Conservation (phyloP, 768 basidiomycete genomes). For the Cubamyces lactineus region DNA sequence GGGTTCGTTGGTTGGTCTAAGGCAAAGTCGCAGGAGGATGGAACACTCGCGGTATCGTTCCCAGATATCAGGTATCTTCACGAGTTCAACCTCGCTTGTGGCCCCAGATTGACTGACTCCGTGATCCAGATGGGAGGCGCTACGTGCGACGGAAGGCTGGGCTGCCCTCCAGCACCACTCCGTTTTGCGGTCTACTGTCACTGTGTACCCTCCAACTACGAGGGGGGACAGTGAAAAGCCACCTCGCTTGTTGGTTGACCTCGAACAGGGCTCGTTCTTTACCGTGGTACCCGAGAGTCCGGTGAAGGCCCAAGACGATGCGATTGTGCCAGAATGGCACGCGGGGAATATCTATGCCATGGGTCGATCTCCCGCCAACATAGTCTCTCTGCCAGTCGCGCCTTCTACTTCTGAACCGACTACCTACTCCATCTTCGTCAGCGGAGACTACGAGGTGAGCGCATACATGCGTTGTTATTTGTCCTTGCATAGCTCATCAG, state of each 20-base stretch:
- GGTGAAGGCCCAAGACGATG: slow-evolving; percentile 20
- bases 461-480: background rate
- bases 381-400: slow-evolving; percentile 51
- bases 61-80: slow-evolving; percentile 57
- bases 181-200: slow-evolving; percentile 66
- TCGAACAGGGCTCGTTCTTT: slow-evolving; percentile 79
- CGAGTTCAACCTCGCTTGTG: no score
- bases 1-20: slow-evolving; percentile 64
- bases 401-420: slow-evolving; percentile 49
- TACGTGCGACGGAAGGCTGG: slow-evolving; percentile 85
- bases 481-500: slow-evolving; percentile 2
- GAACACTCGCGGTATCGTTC: slow-evolving; percentile 62
- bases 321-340: slow-evolving; percentile 60
- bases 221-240: background rate
- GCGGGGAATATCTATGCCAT: slow-evolving; percentile 86
- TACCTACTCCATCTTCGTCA: slow-evolving; percentile 70
- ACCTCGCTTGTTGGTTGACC: slow-evolving; percentile 59
- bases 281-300: slow-evolving; percentile 53
- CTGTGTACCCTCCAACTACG: slow-evolving; percentile 50
- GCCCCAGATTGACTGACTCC: background rate
- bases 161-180: slow-evolving; percentile 82
- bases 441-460: slow-evolving; percentile 81
- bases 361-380: slow-evolving; percentile 52
- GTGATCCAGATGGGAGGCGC: slow-evolving; percentile 62
- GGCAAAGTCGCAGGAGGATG: slow-evolving; percentile 43